A percentile compares a stretch with the other conserved stretches of the same genome.
These are phyloP conservation scores for Tolypocladium endophyticum DNA, from an alignment of 2,329 filamentous ascomycete genomes.

Conservation along the genomic window DNA sequence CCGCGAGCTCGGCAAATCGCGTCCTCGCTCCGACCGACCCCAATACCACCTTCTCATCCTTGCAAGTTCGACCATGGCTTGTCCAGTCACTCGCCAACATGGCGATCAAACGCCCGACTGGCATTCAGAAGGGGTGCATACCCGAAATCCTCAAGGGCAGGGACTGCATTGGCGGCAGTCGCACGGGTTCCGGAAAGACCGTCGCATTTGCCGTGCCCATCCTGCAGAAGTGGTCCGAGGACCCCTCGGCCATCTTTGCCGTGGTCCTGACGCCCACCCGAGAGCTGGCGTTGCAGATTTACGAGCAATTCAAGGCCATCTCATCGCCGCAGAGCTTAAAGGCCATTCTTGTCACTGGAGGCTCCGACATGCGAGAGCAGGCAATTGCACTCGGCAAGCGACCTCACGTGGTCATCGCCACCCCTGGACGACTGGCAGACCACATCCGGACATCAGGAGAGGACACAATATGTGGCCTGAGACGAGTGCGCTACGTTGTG, in stretches of 20 bases:
- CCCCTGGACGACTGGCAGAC: slow-evolving; percentile 84
- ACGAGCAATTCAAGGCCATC: slow-evolving; percentile 90
- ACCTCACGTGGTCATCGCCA: slow-evolving; percentile 90
- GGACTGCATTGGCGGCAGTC: slow-evolving; percentile 89
- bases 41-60: slow-evolving; percentile 57
- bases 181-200: slow-evolving; percentile 95
- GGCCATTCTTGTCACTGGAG: slow-evolving; percentile 80
- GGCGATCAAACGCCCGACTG: slow-evolving; percentile 81
- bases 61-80: slow-evolving; percentile 78
- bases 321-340: slow-evolving; percentile 82
- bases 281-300: slow-evolving; percentile 91
- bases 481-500: slow-evolving; percentile 73
- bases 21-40: slow-evolving; percentile 43
- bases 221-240: slow-evolving; percentile 83
- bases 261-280: slow-evolving; percentile 82
- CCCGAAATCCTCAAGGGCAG: slow-evolving; percentile 83
- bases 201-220: slow-evolving; percentile 93
- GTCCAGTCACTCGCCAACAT: slow-evolving; percentile 64
- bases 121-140: slow-evolving; percentile 88
- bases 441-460: slow-evolving; percentile 86
- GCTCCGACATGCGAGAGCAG: slow-evolving; percentile 84
- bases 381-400: slow-evolving; percentile 72
- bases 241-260: slow-evolving; percentile 85
- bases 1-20: slow-evolving; percentile 15
- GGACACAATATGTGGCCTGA: slow-evolving; percentile 76